A percentile compares a stretch with the other conserved stretches of the same genome.
Conservation (phyloP, 805 yeast species). For the Pichia paraexigua region DNA sequence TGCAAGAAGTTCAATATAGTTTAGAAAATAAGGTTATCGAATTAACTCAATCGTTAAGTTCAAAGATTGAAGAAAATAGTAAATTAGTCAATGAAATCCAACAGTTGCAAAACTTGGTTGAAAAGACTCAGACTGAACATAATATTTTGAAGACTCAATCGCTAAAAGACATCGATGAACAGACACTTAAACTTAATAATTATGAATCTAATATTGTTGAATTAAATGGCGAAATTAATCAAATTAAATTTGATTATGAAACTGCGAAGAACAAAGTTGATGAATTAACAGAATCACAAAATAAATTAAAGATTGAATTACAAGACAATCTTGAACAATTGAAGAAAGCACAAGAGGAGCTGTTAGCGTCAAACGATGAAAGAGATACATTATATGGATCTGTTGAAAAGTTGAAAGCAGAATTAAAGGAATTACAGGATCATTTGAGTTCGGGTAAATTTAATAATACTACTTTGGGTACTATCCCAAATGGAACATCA, state of each 20-base stretch:
- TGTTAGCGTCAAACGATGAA: constrained; percentile 51
- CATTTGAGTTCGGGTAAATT: constrained; percentile 19
- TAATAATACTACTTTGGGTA: constrained; percentile 9
- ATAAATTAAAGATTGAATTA: constrained; percentile 56
- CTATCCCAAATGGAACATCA: constrained; percentile 11
- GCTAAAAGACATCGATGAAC: constrained; percentile 39
- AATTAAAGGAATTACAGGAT: constrained; percentile 27
- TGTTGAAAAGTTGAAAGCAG: constrained; percentile 45
- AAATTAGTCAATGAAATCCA: constrained; percentile 56
- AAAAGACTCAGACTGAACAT: constrained; percentile 45
- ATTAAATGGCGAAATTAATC: constrained; percentile 47
- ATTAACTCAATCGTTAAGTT: constrained; percentile 75
- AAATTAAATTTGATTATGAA: constrained; percentile 48
- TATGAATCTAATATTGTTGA: constrained; percentile 42
- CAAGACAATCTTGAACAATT: constrained; percentile 53
- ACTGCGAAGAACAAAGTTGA: constrained; percentile 52
- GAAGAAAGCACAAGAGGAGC: constrained; percentile 48
- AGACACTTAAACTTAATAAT: constrained; percentile 36
- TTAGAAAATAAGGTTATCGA: constrained; percentile 97
- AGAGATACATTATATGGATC: constrained; percentile 60
- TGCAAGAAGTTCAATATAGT: constrained; percentile 85
- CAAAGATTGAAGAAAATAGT: constrained; percentile 77
- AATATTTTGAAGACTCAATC: constrained; percentile 50
- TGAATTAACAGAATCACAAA: constrained; percentile 52
- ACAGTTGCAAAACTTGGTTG: constrained; percentile 42